Conservation (phyloP, 371 early-diverging fungal genomes). For the Capniomyces stellatus region DNA sequence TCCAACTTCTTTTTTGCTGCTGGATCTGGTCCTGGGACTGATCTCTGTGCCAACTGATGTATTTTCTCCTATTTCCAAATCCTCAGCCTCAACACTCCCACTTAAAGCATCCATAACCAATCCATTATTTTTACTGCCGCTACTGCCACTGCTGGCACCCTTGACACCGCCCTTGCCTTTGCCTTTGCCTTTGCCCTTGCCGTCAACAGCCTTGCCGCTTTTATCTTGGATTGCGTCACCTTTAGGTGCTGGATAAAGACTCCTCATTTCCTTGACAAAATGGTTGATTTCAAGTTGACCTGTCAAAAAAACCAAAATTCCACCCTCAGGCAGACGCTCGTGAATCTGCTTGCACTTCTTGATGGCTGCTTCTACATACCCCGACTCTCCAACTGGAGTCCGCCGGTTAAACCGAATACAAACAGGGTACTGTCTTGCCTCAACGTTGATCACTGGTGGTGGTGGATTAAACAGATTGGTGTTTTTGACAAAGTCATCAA, state of each 20-base stretch:
- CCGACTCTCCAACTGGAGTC: constrained; percentile 23
- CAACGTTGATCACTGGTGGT: constrained; percentile 85
- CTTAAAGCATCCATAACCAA: background rate
- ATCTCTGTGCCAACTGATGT: too few species aligned
- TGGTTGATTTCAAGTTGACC: constrained; percentile 81
- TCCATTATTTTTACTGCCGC: background rate
- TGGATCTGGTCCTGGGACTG: too few species aligned
- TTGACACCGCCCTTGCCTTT: constrained; percentile 10
- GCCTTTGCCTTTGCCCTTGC: background rate
- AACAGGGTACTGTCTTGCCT: constrained; percentile 78
- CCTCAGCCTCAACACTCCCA: too few species aligned
- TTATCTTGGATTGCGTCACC: background rate
- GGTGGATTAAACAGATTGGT: constrained; percentile 39
- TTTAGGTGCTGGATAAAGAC: constrained; percentile 26
- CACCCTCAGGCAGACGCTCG: constrained; percentile 70
- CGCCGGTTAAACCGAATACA: constrained; percentile 67
- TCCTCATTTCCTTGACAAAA: constrained; percentile 48
- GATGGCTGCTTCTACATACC: constrained; percentile 42
- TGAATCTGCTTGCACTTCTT: constrained; percentile 88
- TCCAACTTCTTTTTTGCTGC: too few species aligned
- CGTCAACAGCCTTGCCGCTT: background rate
- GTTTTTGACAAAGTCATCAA: constrained; percentile 83
- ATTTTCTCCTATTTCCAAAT: too few species aligned
- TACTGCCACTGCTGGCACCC: constrained; percentile 19
- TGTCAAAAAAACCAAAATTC: constrained; percentile 79